Evolutionary conservation across 2,329 filamentous ascomycete species (phyloP).

Genomic region (Teratosphaeria nubilosa): DNA sequence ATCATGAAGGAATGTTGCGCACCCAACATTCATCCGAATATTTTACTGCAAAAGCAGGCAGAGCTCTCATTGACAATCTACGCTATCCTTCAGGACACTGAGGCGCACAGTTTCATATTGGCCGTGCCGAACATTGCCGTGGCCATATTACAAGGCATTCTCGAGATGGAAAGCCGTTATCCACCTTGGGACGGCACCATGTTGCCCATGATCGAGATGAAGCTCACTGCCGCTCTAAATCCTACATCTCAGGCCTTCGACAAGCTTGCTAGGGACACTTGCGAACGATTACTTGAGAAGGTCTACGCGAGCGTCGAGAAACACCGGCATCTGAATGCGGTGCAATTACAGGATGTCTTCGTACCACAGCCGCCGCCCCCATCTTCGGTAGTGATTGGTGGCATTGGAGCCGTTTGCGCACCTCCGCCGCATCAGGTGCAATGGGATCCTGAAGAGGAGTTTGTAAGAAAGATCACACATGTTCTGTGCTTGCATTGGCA

Average conservation of each 20-base stretch:
- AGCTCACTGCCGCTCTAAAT: constrained; percentile 24
- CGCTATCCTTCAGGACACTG: constrained; percentile 27
- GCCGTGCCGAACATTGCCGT: constrained; percentile 34
- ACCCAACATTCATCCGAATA: constrained; percentile 13
- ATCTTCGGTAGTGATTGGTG: constrained; percentile 3
- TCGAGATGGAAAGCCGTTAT: constrained; percentile 23
- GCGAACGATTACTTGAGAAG: constrained; percentile 25
- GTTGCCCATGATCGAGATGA: constrained; percentile 26
- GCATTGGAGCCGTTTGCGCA: constrained; percentile 19
- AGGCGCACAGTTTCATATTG: not conserved
- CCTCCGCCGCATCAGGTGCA: constrained; percentile 6
- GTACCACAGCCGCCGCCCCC: constrained; percentile 16
- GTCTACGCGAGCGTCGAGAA: constrained; percentile 24
- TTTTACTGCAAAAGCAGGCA: constrained; percentile 17
- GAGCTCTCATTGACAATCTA: constrained; percentile 24
- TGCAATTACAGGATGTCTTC: constrained; percentile 36
- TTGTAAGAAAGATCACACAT: constrained; percentile 71
- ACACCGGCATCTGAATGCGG: constrained; percentile 28
- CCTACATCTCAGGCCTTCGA: constrained; percentile 19
- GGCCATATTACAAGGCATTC: constrained; percentile 36
- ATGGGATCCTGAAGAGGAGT: constrained; percentile 37
- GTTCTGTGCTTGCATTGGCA: constrained; percentile 81
- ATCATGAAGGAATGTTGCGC: constrained; percentile 29
- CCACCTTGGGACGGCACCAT: constrained; percentile 24
- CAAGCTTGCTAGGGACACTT: constrained; percentile 19